phyloP scores from a whole-genome alignment of 2,329 filamentous ascomycete genomes.

The Sporothrix brasiliensis region DNA sequence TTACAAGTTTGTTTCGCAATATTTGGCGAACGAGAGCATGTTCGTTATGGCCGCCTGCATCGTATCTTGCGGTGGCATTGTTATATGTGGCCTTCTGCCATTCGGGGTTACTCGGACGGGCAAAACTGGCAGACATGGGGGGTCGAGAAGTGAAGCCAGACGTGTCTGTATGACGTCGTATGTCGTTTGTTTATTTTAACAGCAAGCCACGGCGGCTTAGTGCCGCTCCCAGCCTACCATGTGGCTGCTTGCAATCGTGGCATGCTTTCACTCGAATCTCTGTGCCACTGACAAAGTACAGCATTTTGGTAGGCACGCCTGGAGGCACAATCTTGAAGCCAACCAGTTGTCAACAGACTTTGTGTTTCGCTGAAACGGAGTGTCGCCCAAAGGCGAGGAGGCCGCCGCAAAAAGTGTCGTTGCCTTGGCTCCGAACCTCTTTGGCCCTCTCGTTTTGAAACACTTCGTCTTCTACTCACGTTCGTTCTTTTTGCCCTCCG shows the following conservation, averaged over 20 bases:
- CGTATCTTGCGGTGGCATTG: too few species aligned
- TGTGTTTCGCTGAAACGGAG: neutral
- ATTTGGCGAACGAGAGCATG: too few species aligned
- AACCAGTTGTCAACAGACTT: neutral
- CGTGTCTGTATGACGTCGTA: neutral
- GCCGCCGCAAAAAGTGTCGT: neutral
- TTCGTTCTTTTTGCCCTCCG: neutral
- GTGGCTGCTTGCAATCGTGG: constrained; percentile 7
- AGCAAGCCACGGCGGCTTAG: neutral
- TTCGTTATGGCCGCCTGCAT: too few species aligned
- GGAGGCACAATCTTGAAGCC: neutral
- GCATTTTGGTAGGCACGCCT: neutral
- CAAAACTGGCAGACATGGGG: neutral
- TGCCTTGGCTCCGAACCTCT: neutral
- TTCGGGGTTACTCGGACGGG: too few species aligned
- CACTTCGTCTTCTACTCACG: neutral
- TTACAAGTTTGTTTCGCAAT: too few species aligned
- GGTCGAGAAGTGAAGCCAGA: neutral
- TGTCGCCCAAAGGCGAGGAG: neutral
- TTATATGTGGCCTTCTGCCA: too few species aligned
- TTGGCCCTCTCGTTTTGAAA: neutral
- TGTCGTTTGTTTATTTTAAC: neutral
- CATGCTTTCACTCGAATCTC: neutral
- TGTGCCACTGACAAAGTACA: neutral
- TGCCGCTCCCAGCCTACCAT: neutral